These are phyloP conservation scores for Metrosideros polymorpha DNA, from an alignment of 441 rosid species.

Conservation along the genomic window DNA sequence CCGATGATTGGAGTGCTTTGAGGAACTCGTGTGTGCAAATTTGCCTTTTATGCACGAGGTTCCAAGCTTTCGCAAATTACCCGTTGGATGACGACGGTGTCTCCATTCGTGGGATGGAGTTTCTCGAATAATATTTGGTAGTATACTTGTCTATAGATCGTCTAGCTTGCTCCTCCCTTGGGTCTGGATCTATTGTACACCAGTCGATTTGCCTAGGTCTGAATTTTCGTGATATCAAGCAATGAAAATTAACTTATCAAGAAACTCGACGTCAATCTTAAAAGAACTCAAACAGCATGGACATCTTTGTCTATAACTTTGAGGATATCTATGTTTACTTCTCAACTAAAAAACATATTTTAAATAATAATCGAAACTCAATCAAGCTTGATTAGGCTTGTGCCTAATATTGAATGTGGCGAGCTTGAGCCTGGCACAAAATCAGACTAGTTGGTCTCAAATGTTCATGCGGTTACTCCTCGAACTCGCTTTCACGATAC, in stretches of 20 bases:
- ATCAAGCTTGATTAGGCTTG: too few species aligned
- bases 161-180: not conserved
- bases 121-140: not conserved
- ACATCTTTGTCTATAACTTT: not conserved
- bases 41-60: rapidly evolving
- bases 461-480: not conserved
- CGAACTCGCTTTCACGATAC: not conserved
- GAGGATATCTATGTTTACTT: not conserved
- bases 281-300: not conserved
- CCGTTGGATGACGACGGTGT: rapidly evolving
- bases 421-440: rapidly evolving
- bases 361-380: rapidly evolving
- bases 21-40: not conserved
- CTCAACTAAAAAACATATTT: not conserved
- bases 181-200: not conserved
- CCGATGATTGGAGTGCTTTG: not conserved
- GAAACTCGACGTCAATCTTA: not conserved
- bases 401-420: rapidly evolving
- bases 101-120: not conserved
- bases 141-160: rapidly evolving
- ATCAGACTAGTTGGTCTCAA: rapidly evolving
- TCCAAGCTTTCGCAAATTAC: not conserved
- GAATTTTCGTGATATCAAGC: not conserved
- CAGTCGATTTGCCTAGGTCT: not conserved
- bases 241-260: not conserved